phyloP scores from a whole-genome alignment of 208 protist species.

The Endotrypanum monterogeii region DNA sequence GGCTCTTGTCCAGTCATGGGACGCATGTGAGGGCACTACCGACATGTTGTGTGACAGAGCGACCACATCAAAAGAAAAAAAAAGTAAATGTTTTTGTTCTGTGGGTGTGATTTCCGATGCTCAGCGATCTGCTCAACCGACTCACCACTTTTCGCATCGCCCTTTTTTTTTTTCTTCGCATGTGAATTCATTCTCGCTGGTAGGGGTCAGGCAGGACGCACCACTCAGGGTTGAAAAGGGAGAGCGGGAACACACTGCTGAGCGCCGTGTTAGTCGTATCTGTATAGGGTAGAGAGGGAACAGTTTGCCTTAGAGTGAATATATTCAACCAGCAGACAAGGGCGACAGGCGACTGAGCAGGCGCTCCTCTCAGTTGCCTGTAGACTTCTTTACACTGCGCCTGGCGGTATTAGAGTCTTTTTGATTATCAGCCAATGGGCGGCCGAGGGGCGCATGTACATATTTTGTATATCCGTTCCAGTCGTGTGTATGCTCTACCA shows the following conservation, averaged over 20 bases:
- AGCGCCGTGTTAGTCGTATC: too few relatives aligned
- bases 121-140: not conserved
- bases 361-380: not conserved
- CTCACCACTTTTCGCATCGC: conserved; percentile 3
- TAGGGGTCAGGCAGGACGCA: too few relatives aligned
- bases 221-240: too few relatives aligned
- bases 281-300: too few relatives aligned
- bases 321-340: not conserved
- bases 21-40: too few relatives aligned
- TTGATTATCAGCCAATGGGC: not conserved
- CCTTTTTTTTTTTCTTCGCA: not conserved
- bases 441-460: conserved; percentile 34
- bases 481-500: conserved; percentile 69
- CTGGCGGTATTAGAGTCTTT: not conserved
- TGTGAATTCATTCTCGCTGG: too few relatives aligned
- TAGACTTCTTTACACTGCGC: not conserved
- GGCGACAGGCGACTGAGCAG: not conserved
- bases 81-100: too few relatives aligned
- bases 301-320: not conserved
- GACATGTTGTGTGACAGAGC: too few relatives aligned
- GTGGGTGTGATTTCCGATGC: too few relatives aligned
- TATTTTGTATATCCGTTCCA: conserved; percentile 61
- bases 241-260: too few relatives aligned
- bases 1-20: too few relatives aligned
- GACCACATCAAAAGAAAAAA: too few relatives aligned